phyloP scores from a whole-genome alignment of 1,284 basidiomycete genomes.

The Moesziomyces sp. region DNA sequence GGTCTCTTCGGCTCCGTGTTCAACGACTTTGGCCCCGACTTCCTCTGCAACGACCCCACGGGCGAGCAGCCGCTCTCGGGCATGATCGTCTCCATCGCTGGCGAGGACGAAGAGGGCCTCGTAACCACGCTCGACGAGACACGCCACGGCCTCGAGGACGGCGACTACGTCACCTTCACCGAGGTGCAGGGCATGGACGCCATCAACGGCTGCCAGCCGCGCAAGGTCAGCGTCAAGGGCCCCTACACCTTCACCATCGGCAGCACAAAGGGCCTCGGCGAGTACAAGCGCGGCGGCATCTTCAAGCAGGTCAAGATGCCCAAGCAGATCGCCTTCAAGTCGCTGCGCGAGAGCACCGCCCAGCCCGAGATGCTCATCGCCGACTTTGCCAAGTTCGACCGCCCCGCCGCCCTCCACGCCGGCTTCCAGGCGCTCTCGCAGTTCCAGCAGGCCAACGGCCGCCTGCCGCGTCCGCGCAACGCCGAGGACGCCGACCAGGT shows the following conservation, averaged over 20 bases:
- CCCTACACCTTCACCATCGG: slow-evolving; percentile 67
- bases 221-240: slow-evolving; percentile 90
- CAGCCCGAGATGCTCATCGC: slow-evolving; percentile 91
- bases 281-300: slow-evolving; percentile 89
- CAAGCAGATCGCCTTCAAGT: slow-evolving; percentile 85
- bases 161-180: slow-evolving; percentile 96
- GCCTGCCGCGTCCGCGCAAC: slow-evolving; percentile 86
- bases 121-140: slow-evolving; percentile 98
- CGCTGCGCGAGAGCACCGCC: slow-evolving; percentile 84
- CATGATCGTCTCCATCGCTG: slow-evolving; percentile 83
- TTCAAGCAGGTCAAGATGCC: slow-evolving; percentile 99
- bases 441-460: slow-evolving; percentile 78
- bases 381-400: slow-evolving; percentile 97
- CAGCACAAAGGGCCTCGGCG: slow-evolving; percentile 70
- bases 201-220: slow-evolving; percentile 88
- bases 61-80: slow-evolving; percentile 93
- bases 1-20: slow-evolving; percentile 96
- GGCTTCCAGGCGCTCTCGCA: slow-evolving; percentile 94
- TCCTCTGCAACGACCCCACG: slow-evolving; percentile 92
- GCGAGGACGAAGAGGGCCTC: slow-evolving; percentile 78
- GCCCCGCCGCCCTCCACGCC: slow-evolving; percentile 87
- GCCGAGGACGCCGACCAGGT: slow-evolving; percentile 81
- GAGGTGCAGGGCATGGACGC: slow-evolving; percentile 96
- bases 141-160: slow-evolving; percentile 95
- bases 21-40: slow-evolving; percentile 95